Conservation (phyloP, 148 eudicot species). For the Pouteria glomerata region DNA sequence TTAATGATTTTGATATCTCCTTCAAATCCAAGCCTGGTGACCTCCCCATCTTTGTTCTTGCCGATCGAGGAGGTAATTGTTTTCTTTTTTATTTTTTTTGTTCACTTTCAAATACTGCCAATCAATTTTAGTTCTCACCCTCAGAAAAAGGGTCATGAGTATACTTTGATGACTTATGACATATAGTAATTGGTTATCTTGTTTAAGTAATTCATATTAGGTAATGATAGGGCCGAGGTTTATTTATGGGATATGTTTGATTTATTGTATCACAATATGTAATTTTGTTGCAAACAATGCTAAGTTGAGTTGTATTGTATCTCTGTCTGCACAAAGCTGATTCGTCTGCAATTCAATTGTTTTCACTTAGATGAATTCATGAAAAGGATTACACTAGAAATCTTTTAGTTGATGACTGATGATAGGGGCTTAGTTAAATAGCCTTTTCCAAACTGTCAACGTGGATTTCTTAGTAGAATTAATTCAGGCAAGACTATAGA, state of each 20-base stretch:
- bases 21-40: slow-evolving; percentile 76
- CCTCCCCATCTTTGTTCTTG: slow-evolving; percentile 73
- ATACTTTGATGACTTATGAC: neutral
- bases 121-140: neutral
- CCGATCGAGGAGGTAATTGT: slow-evolving; percentile 76
- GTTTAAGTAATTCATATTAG: neutral
- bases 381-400: neutral
- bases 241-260: neutral
- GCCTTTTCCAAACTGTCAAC: no score
- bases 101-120: no score
- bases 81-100: neutral
- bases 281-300: no score
- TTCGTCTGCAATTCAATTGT: neutral
- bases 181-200: neutral
- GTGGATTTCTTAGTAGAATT: no score
- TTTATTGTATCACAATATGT: neutral
- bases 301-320: no score
- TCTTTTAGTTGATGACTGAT: no score
- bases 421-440: no score
- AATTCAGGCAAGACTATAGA: no score
- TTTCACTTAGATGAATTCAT: neutral
- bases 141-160: neutral
- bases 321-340: no score
- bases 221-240: no score
- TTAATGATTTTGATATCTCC: slow-evolving; percentile 39